Evolutionary conservation across 1,284 basidiomycete species (phyloP).

Genomic region (Cerioporus squamosus): DNA sequence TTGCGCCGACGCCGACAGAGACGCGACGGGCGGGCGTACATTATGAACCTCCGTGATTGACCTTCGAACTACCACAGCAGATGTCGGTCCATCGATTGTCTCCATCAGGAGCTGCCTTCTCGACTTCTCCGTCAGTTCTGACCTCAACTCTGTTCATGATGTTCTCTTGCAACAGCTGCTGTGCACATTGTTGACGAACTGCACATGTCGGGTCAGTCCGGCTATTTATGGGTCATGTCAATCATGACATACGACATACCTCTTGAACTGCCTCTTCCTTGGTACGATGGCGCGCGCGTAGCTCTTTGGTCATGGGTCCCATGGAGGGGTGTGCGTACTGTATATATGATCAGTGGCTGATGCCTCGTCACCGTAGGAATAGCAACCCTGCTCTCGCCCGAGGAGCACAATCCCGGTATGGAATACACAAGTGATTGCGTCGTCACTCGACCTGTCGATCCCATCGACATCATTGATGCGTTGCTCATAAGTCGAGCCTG

Average conservation of each 20-base stretch:
- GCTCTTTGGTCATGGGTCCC: not conserved
- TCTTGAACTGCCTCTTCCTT: not conserved
- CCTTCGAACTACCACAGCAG: no score
- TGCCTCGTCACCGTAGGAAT: slow-evolving; percentile 4
- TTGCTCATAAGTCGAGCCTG: slow-evolving; percentile 6
- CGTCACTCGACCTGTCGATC: slow-evolving; percentile 7
- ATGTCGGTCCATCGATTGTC: not conserved
- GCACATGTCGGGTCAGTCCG: not conserved
- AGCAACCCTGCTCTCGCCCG: slow-evolving; percentile 2
- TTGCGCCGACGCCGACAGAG: not conserved
- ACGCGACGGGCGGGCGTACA: not conserved
- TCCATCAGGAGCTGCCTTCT: slow-evolving; percentile 10
- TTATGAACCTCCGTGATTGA: slow-evolving; percentile 6
- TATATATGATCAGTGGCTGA: slow-evolving; percentile 5
- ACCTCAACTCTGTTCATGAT: slow-evolving; percentile 3
- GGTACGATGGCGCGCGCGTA: not conserved
- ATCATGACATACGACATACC: not conserved
- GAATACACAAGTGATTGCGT: slow-evolving; percentile 10
- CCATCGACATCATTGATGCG: slow-evolving; percentile 22
- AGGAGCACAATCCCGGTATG: not conserved
- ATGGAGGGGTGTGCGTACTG: not conserved
- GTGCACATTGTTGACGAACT: not conserved
- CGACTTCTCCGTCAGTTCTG: slow-evolving; percentile 1
- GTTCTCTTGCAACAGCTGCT: slow-evolving; percentile 16
- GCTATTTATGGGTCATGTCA: not conserved